Evolutionary conservation across 1,284 basidiomycete genomes (phyloP).

Genomic region (Sanghuangporus weigelae): DNA sequence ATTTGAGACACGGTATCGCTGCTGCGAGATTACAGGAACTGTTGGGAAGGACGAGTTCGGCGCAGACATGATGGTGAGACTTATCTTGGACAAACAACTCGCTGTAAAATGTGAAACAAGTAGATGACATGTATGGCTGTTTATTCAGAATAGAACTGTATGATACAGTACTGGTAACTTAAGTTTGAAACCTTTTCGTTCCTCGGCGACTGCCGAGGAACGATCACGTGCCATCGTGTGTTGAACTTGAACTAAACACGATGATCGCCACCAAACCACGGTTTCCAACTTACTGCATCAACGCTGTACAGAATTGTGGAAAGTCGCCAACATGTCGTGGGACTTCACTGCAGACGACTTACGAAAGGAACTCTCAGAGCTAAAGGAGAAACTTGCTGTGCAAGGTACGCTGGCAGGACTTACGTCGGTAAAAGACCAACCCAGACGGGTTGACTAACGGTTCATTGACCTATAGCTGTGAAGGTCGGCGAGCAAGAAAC

Average conservation of each 20-base stretch:
- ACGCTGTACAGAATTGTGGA: not conserved
- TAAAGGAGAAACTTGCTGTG: slow-evolving; percentile 16
- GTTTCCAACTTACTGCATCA: not conserved
- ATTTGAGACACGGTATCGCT: slow-evolving; percentile 29
- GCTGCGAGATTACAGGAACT: slow-evolving; percentile 34
- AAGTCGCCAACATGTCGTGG: slow-evolving; percentile 13
- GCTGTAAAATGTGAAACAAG: not conserved
- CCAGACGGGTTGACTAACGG: not conserved
- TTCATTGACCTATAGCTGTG: slow-evolving; percentile 12
- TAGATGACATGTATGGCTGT: not conserved
- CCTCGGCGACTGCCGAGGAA: not conserved
- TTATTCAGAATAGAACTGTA: not conserved
- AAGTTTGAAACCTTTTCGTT: not conserved
- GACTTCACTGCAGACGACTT: slow-evolving; percentile 14
- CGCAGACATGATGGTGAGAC: not conserved
- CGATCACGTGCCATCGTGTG: slow-evolving; percentile 8
- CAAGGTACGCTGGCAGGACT: slow-evolving; percentile 10
- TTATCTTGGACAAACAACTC: not conserved
- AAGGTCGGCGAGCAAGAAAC: slow-evolving; percentile 52
- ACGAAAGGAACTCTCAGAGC: slow-evolving; percentile 12
- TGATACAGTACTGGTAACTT: not conserved
- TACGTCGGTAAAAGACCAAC: not conserved
- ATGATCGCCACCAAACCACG: not conserved
- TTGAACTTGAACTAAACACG: not conserved
- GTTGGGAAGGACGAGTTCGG: slow-evolving; percentile 26